Evolutionary conservation across 768 basidiomycete genomes (phyloP).

Genomic region (Lactifluus echinatus): DNA sequence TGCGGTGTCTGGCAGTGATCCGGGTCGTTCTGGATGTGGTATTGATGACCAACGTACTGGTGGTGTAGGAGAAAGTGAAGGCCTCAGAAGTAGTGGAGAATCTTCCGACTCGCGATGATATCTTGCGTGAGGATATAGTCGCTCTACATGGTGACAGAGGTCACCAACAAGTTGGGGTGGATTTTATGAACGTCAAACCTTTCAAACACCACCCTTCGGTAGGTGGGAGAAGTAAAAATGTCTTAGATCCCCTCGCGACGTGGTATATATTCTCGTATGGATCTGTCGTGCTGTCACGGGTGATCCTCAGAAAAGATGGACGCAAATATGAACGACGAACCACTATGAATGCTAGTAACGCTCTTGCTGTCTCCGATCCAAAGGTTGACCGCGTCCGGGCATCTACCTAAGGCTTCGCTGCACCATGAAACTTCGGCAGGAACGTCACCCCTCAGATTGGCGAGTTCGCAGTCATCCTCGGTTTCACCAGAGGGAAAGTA

Average conservation of each 20-base stretch:
- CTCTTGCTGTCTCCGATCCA: conserved; percentile 83
- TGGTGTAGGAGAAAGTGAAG: conserved; percentile 29
- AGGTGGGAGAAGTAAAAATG: conserved; percentile 81
- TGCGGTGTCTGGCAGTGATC: conserved; percentile 40
- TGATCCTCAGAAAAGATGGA: not conserved
- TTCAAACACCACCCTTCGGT: conserved; percentile 79
- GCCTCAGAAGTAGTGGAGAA: conserved; percentile 46
- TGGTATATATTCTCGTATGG: conserved; percentile 94
- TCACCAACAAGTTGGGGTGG: not conserved
- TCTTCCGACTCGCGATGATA: conserved; percentile 31
- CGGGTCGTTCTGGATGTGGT: conserved; percentile 43
- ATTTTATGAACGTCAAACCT: conserved; percentile 39
- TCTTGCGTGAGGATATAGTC: conserved; percentile 53
- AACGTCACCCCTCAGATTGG: conserved; percentile 53
- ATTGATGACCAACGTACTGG: conserved; percentile 80
- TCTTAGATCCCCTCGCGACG: conserved; percentile 75
- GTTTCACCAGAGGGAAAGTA: conserved; percentile 30
- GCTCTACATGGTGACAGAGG: conserved; percentile 34
- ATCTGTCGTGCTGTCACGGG: conserved; percentile 34
- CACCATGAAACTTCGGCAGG: conserved; percentile 66
- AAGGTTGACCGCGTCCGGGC: conserved; percentile 85
- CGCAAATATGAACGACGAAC: conserved; percentile 33
- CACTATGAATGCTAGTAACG: conserved; percentile 80
- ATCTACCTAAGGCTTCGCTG: conserved; percentile 60
- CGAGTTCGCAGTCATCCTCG: conserved; percentile 48